Evolutionary conservation across 176 grass and related monocot species (phyloP), one percentile per base, ranked within the genome.

Genomic region (Luzula sylvatica): DNA sequence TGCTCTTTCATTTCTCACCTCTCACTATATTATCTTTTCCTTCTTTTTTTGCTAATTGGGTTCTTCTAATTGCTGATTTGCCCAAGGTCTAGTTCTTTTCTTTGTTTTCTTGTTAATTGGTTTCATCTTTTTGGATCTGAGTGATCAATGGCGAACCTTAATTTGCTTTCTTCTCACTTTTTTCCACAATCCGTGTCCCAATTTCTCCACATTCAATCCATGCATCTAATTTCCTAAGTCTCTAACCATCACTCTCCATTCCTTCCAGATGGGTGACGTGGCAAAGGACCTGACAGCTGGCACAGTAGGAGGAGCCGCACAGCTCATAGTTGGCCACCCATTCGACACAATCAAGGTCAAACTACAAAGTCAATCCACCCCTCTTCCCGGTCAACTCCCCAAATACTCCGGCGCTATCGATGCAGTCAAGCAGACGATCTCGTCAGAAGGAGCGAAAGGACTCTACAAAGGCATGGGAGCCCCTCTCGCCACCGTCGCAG

Each of bases 321-420:
- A 83, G 74, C 67, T 94, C 18, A 56, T 94, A 8, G 82, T 83
- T 2, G 82, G 88, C 51, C 82, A 94, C 70, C 88, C 88, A 18
- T 94, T 94, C 53, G 88, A 94, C 65, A 87, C 88, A 29, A 83
- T 87, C 71, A 83, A 87, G 71, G 82, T 94, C 23, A 94, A 94
- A 80, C 88, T 94, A 20, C 82, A 87, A 66, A 87, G 82, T 62
- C 88, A 94, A 51, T 75, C 88, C 0, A 69, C 69, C 8, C 83
- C 83, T 8, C 53, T 61, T 5, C 79, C 79, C 0, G 83, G 83
- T 30, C 83, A 72, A 66, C 69, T 60, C 15, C 79, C 88, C 1
- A 77, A 67, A 50, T 95, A 75, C 49, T 52, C 83, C 4, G 88
- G 88, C 11, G 79, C 88, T 38, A 56, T 62, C 23, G 88, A 84